A percentile compares a stretch with the other conserved stretches of the same genome.
These are phyloP conservation scores for Hypomyces perniciosus DNA, from an alignment of 2,329 filamentous ascomycete genomes.

Conservation along the genomic window DNA sequence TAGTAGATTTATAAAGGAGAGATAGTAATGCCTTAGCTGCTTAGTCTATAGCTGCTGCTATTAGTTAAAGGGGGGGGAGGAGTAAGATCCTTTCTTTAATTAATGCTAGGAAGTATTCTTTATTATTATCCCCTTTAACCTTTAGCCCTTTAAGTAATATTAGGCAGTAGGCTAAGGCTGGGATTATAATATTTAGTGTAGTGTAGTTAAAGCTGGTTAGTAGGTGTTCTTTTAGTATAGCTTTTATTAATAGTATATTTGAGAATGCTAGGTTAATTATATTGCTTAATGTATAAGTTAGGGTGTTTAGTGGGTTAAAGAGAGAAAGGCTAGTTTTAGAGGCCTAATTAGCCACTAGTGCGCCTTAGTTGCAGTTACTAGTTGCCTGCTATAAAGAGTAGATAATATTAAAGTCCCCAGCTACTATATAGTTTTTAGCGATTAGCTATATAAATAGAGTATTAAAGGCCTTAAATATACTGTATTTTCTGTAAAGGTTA, in stretches of 20 bases:
- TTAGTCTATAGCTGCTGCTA: too few species aligned
- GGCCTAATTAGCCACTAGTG: neutral
- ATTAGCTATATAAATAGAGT: neutral
- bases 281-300: neutral
- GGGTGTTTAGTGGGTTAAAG: neutral
- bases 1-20: too few species aligned
- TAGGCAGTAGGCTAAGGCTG: too few species aligned
- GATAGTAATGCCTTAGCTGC: too few species aligned
- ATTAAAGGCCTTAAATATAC: neutral
- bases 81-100: too few species aligned
- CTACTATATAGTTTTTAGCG: neutral
- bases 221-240: conserved; percentile 14
- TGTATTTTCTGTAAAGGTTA: neutral
- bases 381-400: neutral
- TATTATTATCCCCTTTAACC: too few species aligned
- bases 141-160: too few species aligned
- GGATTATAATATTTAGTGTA: too few species aligned
- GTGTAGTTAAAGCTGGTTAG: conserved; percentile 10
- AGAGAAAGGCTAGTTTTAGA: neutral
- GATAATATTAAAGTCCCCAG: neutral
- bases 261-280: conserved; percentile 15
- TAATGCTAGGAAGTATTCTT: too few species aligned
- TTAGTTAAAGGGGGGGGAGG: too few species aligned
- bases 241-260: conserved; percentile 12
- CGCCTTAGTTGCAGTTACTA: neutral